Base-by-base conservation (phyloP, 495 filamentous ascomycete genomes). In the Talaromyces liani region DNA sequence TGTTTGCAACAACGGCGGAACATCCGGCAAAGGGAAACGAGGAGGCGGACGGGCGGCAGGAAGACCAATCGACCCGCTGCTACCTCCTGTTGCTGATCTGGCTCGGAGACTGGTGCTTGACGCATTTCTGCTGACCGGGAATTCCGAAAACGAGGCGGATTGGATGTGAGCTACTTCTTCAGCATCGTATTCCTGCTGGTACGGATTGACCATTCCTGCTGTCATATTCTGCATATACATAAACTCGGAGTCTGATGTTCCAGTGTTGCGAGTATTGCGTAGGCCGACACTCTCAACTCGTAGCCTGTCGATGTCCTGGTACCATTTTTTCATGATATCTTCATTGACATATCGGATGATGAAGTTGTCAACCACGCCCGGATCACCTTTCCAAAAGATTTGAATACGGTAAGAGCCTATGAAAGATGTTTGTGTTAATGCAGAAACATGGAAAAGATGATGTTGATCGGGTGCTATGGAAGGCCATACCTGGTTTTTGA, bases 301-400 rank as follows among this genome's bases (percentile, higher is more conserved):
- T 67, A 81, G 84, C 60, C 65, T 77, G 64, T 82, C 78, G 55
- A 84, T 82, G 61, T 80, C 78, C 64, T 79, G 73, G 63, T 90
- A 87, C 94, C 94, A 98, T 69, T 90, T 94, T 69, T 88, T 92
- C 88, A 98, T 93, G 16, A 78, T 84, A 61, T 94, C 89, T 74
- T 98, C 95, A 63, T 91, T 96, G 29, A 81, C 79, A 73, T 96
- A 98, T 64, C 88, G 88, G 69, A 98, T 95, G 69, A 93, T 85
- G 72, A 98, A 98, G 70, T 94, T 96, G 72, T 98, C 94, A 14
- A 96, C 91, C 6, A 98, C 92, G 0, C 91, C 90, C 4, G 93
- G 91, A 67, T 98, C 94, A 5, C 93, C 95, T 71, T 94, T 98
- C 94, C 94, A 98, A 79, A 91, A 98, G 56, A 98, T 98, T 72